Conservation (phyloP, 2,329 filamentous ascomycete genomes). For the Epicoccum nigrum region DNA sequence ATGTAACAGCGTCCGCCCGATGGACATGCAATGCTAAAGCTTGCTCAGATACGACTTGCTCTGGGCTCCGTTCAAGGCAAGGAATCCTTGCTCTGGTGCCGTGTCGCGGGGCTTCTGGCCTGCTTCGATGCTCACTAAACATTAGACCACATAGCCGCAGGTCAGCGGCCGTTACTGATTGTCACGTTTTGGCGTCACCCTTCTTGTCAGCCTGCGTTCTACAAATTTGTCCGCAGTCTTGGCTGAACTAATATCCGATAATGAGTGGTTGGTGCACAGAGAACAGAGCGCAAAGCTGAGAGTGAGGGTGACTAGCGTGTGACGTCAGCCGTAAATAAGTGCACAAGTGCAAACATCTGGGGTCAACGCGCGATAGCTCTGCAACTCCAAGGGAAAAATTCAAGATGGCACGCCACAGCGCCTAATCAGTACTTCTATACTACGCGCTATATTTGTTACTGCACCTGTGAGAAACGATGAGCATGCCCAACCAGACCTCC, state of each 20-base stretch:
- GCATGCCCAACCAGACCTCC: conserved; percentile 33
- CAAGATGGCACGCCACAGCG: conserved; percentile 45
- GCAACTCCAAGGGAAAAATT: conserved; percentile 1
- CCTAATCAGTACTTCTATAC: conserved; percentile 46
- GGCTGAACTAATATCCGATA: conserved; percentile 1
- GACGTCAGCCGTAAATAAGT: conserved; percentile 7
- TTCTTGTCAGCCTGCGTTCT: background rate
- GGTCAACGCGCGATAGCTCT: background rate
- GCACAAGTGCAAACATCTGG: conserved; percentile 1
- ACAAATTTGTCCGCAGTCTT: background rate
- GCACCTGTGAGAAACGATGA: conserved; percentile 25
- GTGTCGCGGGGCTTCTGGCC: conserved; percentile 3
- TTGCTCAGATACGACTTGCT: background rate
- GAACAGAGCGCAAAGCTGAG: background rate
- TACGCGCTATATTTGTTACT: conserved; percentile 44
- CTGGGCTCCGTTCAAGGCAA: conserved; percentile 11
- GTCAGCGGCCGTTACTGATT: background rate
- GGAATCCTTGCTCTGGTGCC: conserved; percentile 11
- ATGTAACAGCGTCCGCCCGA: conserved; percentile 1
- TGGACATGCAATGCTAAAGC: background rate
- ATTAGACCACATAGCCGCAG: conserved; percentile 19
- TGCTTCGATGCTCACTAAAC: background rate
- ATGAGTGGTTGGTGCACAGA: conserved; percentile 6
- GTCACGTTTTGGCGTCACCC: background rate
- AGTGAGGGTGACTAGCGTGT: conserved; percentile 9